Evolutionary conservation across 495 filamentous ascomycete genomes (phyloP), one percentile per base, ranked within the genome.

Genomic region (Tuber aestivum): DNA sequence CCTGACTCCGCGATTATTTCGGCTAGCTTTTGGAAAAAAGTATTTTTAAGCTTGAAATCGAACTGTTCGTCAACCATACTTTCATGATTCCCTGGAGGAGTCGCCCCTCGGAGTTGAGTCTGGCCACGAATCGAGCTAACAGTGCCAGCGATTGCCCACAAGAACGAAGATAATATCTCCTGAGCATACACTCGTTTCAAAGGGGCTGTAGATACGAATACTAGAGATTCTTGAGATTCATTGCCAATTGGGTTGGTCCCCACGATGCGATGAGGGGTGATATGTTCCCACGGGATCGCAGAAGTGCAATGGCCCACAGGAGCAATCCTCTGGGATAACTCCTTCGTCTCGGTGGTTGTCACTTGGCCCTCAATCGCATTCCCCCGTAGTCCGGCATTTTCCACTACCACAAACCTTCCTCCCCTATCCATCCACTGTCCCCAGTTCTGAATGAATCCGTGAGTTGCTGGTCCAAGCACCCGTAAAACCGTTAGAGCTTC

Each of bases 151-250:
- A 75, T 70, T 16, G 78, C 72, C 76, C 76, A 77, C 79, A 81
- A 76, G 32, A 81, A 81, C 1, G 74, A 41, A 9, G 79, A 79
- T 41, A 81, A 79, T 61, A 81, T 75, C 23, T 81, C 71, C 37
- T 77, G 77, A 6, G 79, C 74, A 16, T 75, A 77, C 20, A 80
- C n/a, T n/a, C 45, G 71, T 20, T 32, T 69, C 9, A 71, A 40
- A 8, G 72, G 72, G 6, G 38, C 20, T 27, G 71, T 48, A 1
- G 76, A 75, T 27, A 77, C 6, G 2, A 38, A 61, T 12, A 61
- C n/a, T 10, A 61, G n/a, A 14, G 50, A 61, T 14, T 61, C 50
- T 10, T n/a, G n/a, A n/a, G n/a, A n/a, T n/a, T n/a, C n/a, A n/a
- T 32, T 27, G 71, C 21, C 21, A 23, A 70, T 45, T 32, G 35